Percentiles rank a stretch among this genome's conserved stretches.
Conservation (phyloP, 2,329 filamentous ascomycete genomes). For the Sphaerulina populicola region DNA sequence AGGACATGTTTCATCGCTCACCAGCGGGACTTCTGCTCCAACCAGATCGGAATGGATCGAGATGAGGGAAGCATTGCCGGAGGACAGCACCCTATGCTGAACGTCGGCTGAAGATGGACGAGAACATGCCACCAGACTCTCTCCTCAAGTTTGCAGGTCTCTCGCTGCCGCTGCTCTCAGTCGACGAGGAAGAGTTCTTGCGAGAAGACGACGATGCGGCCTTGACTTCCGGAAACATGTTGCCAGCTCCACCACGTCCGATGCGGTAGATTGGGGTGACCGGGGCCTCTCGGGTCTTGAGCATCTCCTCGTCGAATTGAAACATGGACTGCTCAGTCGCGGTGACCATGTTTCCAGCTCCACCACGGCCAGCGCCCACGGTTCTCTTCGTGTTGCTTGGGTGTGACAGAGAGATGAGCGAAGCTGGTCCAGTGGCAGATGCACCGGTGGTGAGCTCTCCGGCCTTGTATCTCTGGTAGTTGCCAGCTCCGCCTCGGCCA, state of each 20-base stretch:
- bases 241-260: constrained; percentile 54
- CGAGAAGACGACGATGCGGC: constrained; percentile 12
- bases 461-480: constrained; percentile 48
- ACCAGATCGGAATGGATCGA: neutral
- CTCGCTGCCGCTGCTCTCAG: constrained; percentile 19
- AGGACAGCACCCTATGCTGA: constrained; percentile 11
- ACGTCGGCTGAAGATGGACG: constrained; percentile 21
- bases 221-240: constrained; percentile 35
- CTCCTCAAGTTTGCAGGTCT: constrained; percentile 22
- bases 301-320: constrained; percentile 60
- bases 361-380: constrained; percentile 49
- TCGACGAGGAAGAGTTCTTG: constrained; percentile 14
- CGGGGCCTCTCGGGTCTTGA: constrained; percentile 42
- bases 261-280: constrained; percentile 55
- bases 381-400: constrained; percentile 44
- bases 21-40: neutral
- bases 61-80: neutral
- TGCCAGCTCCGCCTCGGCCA: constrained; percentile 53
- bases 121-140: constrained; percentile 12
- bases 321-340: constrained; percentile 51
- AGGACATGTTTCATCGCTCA: neutral
- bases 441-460: constrained; percentile 46
- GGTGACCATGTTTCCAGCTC: constrained; percentile 52
- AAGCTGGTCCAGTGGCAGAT: constrained; percentile 41
- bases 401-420: constrained; percentile 42